Conservation (phyloP, 345 rosid genomes). For the Barbarea vulgaris region DNA sequence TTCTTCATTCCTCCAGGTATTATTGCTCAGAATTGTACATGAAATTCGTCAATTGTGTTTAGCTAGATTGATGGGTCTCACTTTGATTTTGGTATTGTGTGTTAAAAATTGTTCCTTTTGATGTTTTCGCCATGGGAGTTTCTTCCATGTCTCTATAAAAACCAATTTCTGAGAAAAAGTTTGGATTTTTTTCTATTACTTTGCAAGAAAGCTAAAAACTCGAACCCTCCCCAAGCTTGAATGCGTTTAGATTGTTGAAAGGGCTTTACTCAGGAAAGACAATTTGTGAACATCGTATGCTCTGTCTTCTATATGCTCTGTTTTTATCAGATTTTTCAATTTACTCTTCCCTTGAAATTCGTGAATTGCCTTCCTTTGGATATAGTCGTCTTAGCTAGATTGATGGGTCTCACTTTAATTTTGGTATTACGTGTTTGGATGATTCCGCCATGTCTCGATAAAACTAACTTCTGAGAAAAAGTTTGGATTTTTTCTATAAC, state of each 20-base stretch:
- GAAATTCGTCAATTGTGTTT: neutral
- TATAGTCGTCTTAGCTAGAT: neutral
- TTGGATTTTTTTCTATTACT: neutral
- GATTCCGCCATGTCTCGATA: neutral
- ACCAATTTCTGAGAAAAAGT: constrained; percentile 5
- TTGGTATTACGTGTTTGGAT: neutral
- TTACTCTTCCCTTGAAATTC: no score
- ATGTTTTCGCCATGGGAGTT: neutral
- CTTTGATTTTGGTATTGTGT: neutral
- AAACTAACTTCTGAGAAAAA: neutral
- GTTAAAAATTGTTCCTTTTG: neutral
- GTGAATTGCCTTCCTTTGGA: neutral
- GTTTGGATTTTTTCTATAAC: neutral
- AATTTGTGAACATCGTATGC: neutral
- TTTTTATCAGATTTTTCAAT: no score
- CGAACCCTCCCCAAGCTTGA: neutral
- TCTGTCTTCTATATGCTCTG: neutral
- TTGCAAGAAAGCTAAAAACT: neutral
- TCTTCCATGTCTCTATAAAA: neutral
- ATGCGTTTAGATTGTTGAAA: neutral
- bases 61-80: constrained; percentile 4
- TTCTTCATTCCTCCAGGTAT: constrained; percentile 43
- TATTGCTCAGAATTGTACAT: neutral
- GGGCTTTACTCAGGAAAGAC: neutral
- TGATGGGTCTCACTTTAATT: constrained; percentile 3